Evolutionary conservation across 2,329 filamentous ascomycete genomes (phyloP).

Genomic region (Corynespora cassiicola): DNA sequence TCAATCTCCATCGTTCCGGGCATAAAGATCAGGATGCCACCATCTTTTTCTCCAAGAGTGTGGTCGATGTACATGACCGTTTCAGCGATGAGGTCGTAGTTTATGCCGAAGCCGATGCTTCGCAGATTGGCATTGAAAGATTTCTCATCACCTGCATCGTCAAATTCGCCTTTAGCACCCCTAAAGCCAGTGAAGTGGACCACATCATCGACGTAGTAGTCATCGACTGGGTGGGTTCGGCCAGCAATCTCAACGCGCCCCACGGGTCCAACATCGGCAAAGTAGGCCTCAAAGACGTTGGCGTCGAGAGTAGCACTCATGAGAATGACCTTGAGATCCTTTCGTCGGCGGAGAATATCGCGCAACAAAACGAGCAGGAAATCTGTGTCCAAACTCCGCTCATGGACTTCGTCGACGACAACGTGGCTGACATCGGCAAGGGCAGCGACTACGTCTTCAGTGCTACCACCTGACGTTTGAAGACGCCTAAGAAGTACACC

Average conservation of each 20-base stretch:
- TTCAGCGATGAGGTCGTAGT: conserved; percentile 84
- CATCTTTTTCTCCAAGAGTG: conserved; percentile 74
- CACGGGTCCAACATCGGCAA: conserved; percentile 73
- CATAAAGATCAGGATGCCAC: conserved; percentile 93
- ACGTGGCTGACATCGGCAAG: conserved; percentile 92
- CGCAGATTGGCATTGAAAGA: conserved; percentile 49
- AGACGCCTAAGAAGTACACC: conserved; percentile 88
- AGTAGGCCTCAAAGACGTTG: conserved; percentile 83
- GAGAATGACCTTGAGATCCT: conserved; percentile 85
- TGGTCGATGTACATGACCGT: conserved; percentile 83
- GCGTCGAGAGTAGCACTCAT: conserved; percentile 98
- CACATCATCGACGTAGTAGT: conserved; percentile 89
- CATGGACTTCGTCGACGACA: conserved; percentile 95
- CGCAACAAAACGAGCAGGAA: conserved; percentile 88
- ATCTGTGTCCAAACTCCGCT: conserved; percentile 92
- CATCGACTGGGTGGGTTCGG: conserved; percentile 86
- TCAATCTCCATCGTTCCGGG: conserved; percentile 93
- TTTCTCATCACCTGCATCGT: conserved; percentile 58
- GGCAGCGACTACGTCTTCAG: conserved; percentile 80
- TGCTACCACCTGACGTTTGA: conserved; percentile 84
- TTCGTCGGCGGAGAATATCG: conserved; percentile 76
- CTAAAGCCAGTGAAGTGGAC: conserved; percentile 78
- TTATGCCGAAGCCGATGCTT: conserved; percentile 75
- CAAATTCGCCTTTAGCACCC: conserved; percentile 55
- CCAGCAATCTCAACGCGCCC: conserved; percentile 87